Base-by-base conservation (phyloP, 73 alveolate genomes). In the Paramecium sexaurelia region DNA sequence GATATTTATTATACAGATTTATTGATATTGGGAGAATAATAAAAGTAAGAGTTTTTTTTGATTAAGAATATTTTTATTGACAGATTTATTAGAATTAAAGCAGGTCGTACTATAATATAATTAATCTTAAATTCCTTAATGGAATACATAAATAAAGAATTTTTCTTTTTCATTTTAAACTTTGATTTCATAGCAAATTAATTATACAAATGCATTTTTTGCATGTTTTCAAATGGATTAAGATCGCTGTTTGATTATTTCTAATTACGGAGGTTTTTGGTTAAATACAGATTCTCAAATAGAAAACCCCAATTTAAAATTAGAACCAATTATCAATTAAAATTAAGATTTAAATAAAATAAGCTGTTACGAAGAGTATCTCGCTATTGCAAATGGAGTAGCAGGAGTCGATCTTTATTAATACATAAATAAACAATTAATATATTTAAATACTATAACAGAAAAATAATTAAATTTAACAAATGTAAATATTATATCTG, bases 261-360 rank as follows among this genome's bases (percentile, higher is more conserved):
- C 86, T n/a, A 29, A 29, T n/a, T 71, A 35, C 15, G 86, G 86
- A 33, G 86, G 86, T 2, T 71, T 35, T 71, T 71, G 57, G 55
- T 36, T 71, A 17, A 33, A 29, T 71, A 37, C 32, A 5, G 9
- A 19, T 71, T 13, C 57, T 3, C 66, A 71, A 27, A n/a, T 71
- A 33, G 86, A 61, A 7, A 27, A 11, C 3, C 43, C 83, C 47
- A 61, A 61, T 61, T 26, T 61, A 61, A 61, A 29, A 26, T 13
- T 32, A 61, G 83, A 61, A 61, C 83, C 83, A 26, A 45, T 29
- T 1, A 61, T 61, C 9, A 26, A 15, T 7, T 1, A 61, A 61
- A 61, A 27, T 1, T 1, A 37, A 7, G 73, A 41, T 15, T 8
- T 78, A 8, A 22, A 78, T 37, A 78, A 37, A 22, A 15, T 78